Evolutionary conservation across 345 rosid genomes (phyloP).

Genomic region (Salix arbutifolia): DNA sequence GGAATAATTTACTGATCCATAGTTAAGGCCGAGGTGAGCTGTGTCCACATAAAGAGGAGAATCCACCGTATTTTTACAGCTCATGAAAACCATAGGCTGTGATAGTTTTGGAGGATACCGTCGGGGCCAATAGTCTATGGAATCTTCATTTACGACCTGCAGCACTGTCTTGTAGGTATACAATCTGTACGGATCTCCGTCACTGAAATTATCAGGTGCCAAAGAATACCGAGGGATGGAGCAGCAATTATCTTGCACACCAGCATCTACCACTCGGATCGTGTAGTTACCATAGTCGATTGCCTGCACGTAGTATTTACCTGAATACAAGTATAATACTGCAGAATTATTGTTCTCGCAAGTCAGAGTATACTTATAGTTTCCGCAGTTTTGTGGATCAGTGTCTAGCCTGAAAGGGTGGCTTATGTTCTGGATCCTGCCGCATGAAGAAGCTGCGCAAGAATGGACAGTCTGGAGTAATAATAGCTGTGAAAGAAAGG

Average conservation of each 20-base stretch:
- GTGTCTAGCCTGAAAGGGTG: conserved; percentile 23
- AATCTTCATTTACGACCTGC: too few relatives aligned
- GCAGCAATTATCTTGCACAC: conserved; percentile 7
- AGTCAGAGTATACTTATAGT: conserved; percentile 1
- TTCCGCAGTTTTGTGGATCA: neutral
- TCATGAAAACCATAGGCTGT: neutral
- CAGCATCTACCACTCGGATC: conserved; percentile 5
- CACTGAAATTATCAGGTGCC: neutral
- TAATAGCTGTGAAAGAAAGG: neutral
- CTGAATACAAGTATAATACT: conserved; percentile 3
- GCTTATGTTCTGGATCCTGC: conserved; percentile 18
- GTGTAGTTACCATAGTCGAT: conserved; percentile 7
- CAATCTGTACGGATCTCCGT: neutral
- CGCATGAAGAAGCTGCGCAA: conserved; percentile 23
- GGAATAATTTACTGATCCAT: too few relatives aligned
- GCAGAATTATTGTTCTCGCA: conserved; percentile 27
- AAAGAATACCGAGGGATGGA: conserved; percentile 8
- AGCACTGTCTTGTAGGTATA: too few relatives aligned
- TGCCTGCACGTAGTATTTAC: conserved; percentile 4
- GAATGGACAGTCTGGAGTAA: neutral
- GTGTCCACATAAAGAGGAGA: conserved; percentile 3
- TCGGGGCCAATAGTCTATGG: too few relatives aligned
- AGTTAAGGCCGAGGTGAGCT: neutral
- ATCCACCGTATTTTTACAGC: conserved; percentile 2
- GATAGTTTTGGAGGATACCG: too few relatives aligned